Evolutionary conservation across 129 eudicot species (phyloP), one percentile per base, ranked within the genome.

Genomic region (Flaveria linearis): DNA sequence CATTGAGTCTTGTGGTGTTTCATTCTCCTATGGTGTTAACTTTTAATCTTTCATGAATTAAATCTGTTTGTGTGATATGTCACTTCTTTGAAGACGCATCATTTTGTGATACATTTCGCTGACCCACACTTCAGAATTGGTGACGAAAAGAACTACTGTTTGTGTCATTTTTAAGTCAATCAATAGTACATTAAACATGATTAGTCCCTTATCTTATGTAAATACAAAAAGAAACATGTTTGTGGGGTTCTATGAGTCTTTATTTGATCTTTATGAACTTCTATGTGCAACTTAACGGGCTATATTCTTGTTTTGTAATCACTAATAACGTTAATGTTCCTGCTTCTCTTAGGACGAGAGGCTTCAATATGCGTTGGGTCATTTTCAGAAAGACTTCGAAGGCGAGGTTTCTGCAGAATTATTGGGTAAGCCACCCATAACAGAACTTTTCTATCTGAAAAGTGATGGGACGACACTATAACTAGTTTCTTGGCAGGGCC

Each of bases 301-400:
- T 9, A 49, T 64, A 0, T 50, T 76, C 39, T 17, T 67, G 10
- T 20, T 65, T 13, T 20, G 18, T 58, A 28, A 36, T 25, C 58
- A 67, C 22, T 42, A 46, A 16, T 75, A 53, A 62, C 74, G 12
- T 30, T 63, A 76, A 68, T 78, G n/a, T 75, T 82, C 71, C 65
- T 78, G 81, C 64, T 46, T 81, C 7, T 73, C 67, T 61, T 65
- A 94, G 99, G 99, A 84, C 56, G 83, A 89, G 73, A 94, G 89
- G 88, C 81, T 94, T 77, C 93, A 94, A 72, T 69, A 57, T 68
- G 75, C 85, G 50, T 74, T 94, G 89, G 99, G 99, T 49, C 93
- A 91, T 63, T 82, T 84, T 73, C 94, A 84, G 86, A 91, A 83
- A 86, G 89, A 83, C 42, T 94, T 94, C 81, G 97, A 87, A 83